Percentiles rank a stretch among this genome's conserved stretches.
These are phyloP conservation scores for Prunus campanulata DNA, from an alignment of 306 rosid species.

Conservation along the genomic window DNA sequence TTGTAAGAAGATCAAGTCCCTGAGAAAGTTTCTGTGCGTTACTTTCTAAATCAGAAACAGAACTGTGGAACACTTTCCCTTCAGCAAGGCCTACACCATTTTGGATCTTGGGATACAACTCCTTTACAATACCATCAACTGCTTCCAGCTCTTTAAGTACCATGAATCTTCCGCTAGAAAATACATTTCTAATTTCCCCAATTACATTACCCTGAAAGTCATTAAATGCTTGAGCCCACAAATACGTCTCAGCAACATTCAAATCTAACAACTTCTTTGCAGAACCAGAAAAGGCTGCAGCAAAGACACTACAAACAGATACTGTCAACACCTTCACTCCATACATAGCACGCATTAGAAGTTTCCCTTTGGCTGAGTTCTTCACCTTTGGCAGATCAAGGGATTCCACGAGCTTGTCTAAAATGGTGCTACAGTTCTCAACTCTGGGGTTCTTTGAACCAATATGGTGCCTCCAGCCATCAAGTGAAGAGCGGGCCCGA, in stretches of 20 bases:
- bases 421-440: constrained; percentile 46
- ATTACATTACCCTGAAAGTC: constrained; percentile 57
- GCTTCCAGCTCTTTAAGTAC: constrained; percentile 60
- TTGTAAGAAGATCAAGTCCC: constrained; percentile 68
- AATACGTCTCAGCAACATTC: constrained; percentile 39
- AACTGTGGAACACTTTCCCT: constrained; percentile 27
- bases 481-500: constrained; percentile 55
- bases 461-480: constrained; percentile 62
- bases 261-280: constrained; percentile 43
- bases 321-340: constrained; percentile 75
- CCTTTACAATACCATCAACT: constrained; percentile 50
- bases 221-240: constrained; percentile 68
- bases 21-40: constrained; percentile 50
- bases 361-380: constrained; percentile 78
- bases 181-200: constrained; percentile 48
- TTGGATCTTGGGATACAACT: constrained; percentile 53
- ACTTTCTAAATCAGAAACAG: constrained; percentile 39
- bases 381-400: constrained; percentile 79
- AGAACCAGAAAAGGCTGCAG: constrained; percentile 62
- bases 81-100: constrained; percentile 31
- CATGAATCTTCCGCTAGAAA: constrained; percentile 41
- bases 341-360: constrained; percentile 77
- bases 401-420: constrained; percentile 54
- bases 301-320: constrained; percentile 63
- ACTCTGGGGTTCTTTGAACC: constrained; percentile 50